Evolutionary conservation across 441 rosid species (phyloP), one percentile per base, ranked within the genome.

Genomic region (Gossypium schwendimanii): DNA sequence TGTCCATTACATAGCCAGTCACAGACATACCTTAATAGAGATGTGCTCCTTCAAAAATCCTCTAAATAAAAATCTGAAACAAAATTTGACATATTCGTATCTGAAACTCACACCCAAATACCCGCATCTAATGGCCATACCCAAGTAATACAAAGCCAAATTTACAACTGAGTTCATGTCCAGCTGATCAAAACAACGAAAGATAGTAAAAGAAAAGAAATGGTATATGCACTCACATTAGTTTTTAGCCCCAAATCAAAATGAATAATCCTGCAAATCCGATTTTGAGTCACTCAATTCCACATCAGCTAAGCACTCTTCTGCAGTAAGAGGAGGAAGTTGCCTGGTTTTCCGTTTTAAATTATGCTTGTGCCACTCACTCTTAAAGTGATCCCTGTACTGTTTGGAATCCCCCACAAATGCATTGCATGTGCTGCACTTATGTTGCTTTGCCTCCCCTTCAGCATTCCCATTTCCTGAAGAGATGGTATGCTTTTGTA

Each of bases 331-430:
- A 12, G 98, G 93, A 66, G 90, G 91, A 3, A 93, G 93, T 72
- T 91, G 88, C 50, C 79, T 82, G 62, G 91, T 91, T 85, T 93
- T 95, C 58, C 95, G 93, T 84, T 81, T 88, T 75, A 95, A 74
- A 75, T 95, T 95, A 73, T 95, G 98, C 80, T 87, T 95, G 86
- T 93, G 99, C 99, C 96, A 93, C 2, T 90, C 96, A 23, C 92
- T 95, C 89, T 91, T 90, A 55, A 87, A 95, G 76, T 95, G 98
- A 49, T 88, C 94, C 79, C 99, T 90, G 45, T 89, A 90, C 80
- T 86, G 84, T 81, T 89, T 91, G 63, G 93, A 80, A 47, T 91
- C 94, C 18, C 95, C 96, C 21, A 90, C 84, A 28, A 80, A 72
- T 0, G 92, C 88, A 79, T 89, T 82, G 85, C 98, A 93, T 17